Percentiles rank a stretch among this genome's conserved stretches.
Evolutionary conservation across 192 early-diverging fungal genomes (phyloP).

Genomic region (Coemansia asiatica): DNA sequence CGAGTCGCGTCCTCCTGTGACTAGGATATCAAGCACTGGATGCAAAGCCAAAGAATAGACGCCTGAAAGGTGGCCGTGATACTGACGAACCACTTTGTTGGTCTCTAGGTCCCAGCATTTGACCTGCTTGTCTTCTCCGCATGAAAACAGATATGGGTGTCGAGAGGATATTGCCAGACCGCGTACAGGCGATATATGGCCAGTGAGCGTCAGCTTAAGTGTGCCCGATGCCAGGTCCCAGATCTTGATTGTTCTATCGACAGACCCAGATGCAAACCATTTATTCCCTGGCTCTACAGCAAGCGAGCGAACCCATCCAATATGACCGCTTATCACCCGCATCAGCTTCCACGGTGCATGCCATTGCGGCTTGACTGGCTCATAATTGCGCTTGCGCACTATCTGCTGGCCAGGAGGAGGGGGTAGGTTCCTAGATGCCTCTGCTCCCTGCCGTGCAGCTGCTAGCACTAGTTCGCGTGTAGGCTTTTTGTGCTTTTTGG

Average conservation of each 20-base stretch:
- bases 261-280: slow-evolving; percentile 99
- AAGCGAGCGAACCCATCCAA: slow-evolving; percentile 93
- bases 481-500: slow-evolving; percentile 33
- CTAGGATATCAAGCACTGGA: slow-evolving; percentile 91
- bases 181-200: slow-evolving; percentile 93
- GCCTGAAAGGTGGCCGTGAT: slow-evolving; percentile 96
- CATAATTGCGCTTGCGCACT: slow-evolving; percentile 50
- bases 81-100: slow-evolving; percentile 99
- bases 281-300: slow-evolving; percentile 93
- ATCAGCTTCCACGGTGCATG: slow-evolving; percentile 98
- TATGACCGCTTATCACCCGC: slow-evolving; percentile 93
- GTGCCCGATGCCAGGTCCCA: slow-evolving; percentile 99
- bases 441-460: slow-evolving; percentile 18
- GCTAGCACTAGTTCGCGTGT: slow-evolving; percentile 32
- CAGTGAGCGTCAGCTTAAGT: slow-evolving; percentile 91
- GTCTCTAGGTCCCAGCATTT: slow-evolving; percentile 99
- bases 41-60: slow-evolving; percentile 91
- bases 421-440: slow-evolving; percentile 1
- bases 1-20: slow-evolving; percentile 93
- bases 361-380: slow-evolving; percentile 74
- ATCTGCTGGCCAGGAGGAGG: slow-evolving; percentile 41
- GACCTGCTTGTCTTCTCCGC: slow-evolving; percentile 97
- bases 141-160: slow-evolving; percentile 97
- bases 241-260: slow-evolving; percentile 98
- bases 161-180: slow-evolving; percentile 91